phyloP scores from a whole-genome alignment of 2,329 filamentous ascomycete species.

The Arachnomyces sp. region DNA sequence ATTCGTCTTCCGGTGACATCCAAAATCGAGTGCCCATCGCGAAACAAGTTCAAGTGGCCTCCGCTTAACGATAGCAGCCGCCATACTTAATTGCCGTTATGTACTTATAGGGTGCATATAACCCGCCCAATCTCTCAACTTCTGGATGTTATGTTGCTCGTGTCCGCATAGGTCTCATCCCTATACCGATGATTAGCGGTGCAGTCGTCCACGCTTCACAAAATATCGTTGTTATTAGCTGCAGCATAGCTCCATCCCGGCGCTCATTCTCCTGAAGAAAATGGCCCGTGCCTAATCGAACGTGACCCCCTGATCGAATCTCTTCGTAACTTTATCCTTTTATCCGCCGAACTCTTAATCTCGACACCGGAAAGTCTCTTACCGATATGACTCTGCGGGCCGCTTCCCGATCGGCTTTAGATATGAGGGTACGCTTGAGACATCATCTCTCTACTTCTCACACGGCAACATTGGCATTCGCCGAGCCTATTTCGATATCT shows the following conservation, averaged over 20 bases:
- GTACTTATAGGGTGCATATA: slow-evolving; percentile 26
- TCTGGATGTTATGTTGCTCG: slow-evolving; percentile 26
- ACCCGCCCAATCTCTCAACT: slow-evolving; percentile 25
- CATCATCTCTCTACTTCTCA: too few relatives aligned
- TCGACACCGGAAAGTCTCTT: too few relatives aligned
- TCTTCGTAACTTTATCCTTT: too few relatives aligned
- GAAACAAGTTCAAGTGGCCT: slow-evolving; percentile 13
- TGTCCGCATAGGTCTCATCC: slow-evolving; percentile 9
- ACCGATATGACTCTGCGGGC: too few relatives aligned
- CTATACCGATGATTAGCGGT: slow-evolving; percentile 16
- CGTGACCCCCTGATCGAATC: too few relatives aligned
- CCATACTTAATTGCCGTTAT: slow-evolving; percentile 5
- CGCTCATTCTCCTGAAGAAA: slow-evolving; percentile 17
- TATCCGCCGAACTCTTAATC: too few relatives aligned
- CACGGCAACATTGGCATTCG: too few relatives aligned
- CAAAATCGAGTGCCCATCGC: too few relatives aligned
- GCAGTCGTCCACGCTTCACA: slow-evolving; percentile 31
- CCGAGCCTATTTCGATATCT: too few relatives aligned
- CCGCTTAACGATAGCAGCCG: slow-evolving; percentile 15
- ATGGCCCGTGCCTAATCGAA: slow-evolving; percentile 13
- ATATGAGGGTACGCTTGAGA: too few relatives aligned
- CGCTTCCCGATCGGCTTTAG: too few relatives aligned
- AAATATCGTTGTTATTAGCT: slow-evolving; percentile 22
- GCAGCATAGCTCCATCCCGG: slow-evolving; percentile 15
- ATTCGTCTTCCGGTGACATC: slow-evolving; percentile 5